Evolutionary conservation across 2,329 filamentous ascomycete species (phyloP).

Genomic region (Fusarium hostae): DNA sequence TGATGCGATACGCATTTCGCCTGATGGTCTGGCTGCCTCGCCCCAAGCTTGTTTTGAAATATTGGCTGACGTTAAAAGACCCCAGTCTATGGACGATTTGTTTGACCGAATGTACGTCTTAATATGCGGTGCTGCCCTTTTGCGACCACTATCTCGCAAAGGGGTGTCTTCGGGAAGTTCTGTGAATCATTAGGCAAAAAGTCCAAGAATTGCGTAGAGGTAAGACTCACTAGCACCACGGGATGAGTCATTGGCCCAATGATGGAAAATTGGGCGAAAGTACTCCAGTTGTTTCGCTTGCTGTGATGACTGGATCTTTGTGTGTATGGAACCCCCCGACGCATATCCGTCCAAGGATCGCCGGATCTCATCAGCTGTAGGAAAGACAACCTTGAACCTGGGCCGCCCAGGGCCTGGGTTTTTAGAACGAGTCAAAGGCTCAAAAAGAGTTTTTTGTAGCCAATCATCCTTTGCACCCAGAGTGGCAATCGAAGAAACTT

Average conservation of each 20-base stretch:
- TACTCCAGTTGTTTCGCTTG: conserved; percentile 81
- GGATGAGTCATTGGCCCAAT: conserved; percentile 75
- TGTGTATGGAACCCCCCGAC: conserved; percentile 84
- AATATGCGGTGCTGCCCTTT: conserved; percentile 83
- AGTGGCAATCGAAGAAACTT: conserved; percentile 86
- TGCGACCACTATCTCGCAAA: conserved; percentile 65
- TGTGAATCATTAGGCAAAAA: conserved; percentile 21
- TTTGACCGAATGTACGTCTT: conserved; percentile 85
- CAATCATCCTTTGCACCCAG: conserved; percentile 77
- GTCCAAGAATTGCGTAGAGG: not conserved
- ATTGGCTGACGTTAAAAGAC: conserved; percentile 89
- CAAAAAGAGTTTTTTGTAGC: conserved; percentile 74
- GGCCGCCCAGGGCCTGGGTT: conserved; percentile 47
- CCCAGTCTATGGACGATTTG: conserved; percentile 77
- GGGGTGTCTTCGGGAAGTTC: conserved; percentile 40
- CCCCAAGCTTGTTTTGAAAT: conserved; percentile 92
- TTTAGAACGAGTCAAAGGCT: conserved; percentile 54
- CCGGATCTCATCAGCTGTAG: conserved; percentile 81
- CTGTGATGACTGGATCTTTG: conserved; percentile 75
- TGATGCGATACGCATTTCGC: conserved; percentile 77
- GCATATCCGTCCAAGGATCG: conserved; percentile 80
- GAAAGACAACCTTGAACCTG: conserved; percentile 79
- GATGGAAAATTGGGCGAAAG: conserved; percentile 74
- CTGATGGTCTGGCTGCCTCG: conserved; percentile 64
- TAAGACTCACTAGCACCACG: conserved; percentile 48